phyloP scores from a whole-genome alignment of 352 stramenopile species.

The Thraustochytrium sp. region DNA sequence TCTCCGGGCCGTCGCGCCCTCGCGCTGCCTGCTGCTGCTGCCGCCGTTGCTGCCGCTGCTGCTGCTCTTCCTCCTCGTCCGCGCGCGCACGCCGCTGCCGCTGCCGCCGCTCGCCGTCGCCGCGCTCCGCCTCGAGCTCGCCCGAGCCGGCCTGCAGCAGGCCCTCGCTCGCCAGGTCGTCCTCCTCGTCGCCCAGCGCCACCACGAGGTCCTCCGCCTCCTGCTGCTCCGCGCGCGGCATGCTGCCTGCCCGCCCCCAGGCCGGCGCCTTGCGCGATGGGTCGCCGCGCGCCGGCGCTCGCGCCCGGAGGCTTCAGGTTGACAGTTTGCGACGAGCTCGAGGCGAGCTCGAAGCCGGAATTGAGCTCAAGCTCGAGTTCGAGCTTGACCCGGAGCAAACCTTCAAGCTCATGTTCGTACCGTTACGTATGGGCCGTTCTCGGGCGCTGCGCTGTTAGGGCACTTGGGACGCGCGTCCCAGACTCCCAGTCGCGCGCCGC shows the following conservation, averaged over 20 bases:
- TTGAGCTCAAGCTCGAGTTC: no score
- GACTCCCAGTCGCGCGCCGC: no score
- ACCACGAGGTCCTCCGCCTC: not conserved
- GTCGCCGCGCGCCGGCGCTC: no score
- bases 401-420: no score
- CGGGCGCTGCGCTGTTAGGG: no score
- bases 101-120: not conserved
- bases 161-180: not conserved
- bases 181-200: not conserved
- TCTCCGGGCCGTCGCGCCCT: not conserved
- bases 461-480: no score
- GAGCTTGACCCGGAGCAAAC: no score
- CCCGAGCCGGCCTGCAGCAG: not conserved
- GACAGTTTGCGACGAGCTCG: no score
- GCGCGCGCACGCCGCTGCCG: not conserved
- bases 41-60: not conserved
- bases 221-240: not conserved
- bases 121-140: not conserved
- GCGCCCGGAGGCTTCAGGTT: no score
- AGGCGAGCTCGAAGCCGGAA: no score
- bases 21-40: not conserved
- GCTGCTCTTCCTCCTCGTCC: not conserved
- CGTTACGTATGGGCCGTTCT: no score
- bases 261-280: not conserved
- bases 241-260: not conserved